Evolutionary conservation across 306 rosid species (phyloP), one percentile per base, ranked within the genome.

Genomic region (Cucurbita pepo): DNA sequence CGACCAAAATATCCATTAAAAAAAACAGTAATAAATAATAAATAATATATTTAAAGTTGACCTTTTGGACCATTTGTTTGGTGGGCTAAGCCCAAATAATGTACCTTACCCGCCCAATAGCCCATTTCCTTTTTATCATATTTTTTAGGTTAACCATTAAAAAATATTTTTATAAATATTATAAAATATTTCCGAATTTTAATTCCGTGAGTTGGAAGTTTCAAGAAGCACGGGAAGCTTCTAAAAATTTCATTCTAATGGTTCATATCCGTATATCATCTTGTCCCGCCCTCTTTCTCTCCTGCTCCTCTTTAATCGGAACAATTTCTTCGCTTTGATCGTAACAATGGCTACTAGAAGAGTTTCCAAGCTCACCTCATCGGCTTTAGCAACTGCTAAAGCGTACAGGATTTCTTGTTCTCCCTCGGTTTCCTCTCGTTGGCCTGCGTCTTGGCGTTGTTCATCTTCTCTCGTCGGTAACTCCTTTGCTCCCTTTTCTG

Each of bases 321-420:
- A 30, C 34, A 10, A 9, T 38, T 5, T 3, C 25, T 21, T 34
- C 30, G 1, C 8, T 53, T 16, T 41, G 21, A 36, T 56, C 59
- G 22, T 30, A 56, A 50, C 48, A 30, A 94, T 94, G 96, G 92
- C 88, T 16, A 81, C 83, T 67, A 81, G 96, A 85, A 85, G 81
- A 81, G 85, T 84, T 34, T 71, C 92, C 10, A 80, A 58, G 65
- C 86, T 92, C 41, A 77, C 84, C 72, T 82, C 81, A 78, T 77
- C 88, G 41, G 75, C 82, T 53, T 13, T 86, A 63, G 81, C 87
- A 22, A 81, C 79, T 84, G 64, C 81, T 70, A 77, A 72, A 11
- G 81, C 79, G n/a, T 56, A 83, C 7, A 75, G 60, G 14, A 45
- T 83, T 56, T 75, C 75, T 57, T 87, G 57, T 25, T 76, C 75